phyloP scores from a whole-genome alignment of 208 protist genomes.

The Trypanosomatidae sp. region DNA sequence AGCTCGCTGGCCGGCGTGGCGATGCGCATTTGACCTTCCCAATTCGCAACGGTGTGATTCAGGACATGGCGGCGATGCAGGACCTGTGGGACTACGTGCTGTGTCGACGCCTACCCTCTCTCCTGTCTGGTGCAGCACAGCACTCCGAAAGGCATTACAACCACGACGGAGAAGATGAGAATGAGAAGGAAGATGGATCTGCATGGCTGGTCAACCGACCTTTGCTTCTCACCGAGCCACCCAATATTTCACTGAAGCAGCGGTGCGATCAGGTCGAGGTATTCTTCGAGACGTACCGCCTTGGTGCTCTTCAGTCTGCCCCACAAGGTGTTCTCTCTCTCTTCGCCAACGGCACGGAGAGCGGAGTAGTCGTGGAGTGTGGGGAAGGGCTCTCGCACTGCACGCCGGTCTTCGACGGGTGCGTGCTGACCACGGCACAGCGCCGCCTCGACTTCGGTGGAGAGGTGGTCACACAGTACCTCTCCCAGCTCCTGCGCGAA shows the following conservation, averaged over 20 bases:
- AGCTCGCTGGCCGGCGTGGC: too few species aligned
- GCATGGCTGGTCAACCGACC: constrained; percentile 11
- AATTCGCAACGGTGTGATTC: constrained; percentile 97
- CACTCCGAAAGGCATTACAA: too few species aligned
- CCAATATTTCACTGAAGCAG: constrained; percentile 94
- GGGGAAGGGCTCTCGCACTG: constrained; percentile 99
- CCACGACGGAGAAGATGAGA: too few species aligned
- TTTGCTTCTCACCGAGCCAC: constrained; percentile 96
- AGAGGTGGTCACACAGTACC: constrained; percentile 95
- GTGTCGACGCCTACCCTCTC: constrained; percentile 28
- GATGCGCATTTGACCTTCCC: too few species aligned
- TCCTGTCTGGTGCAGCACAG: too few species aligned
- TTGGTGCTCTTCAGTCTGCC: constrained; percentile 90
- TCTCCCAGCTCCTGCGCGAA: constrained; percentile 91
- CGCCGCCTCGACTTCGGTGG: constrained; percentile 95
- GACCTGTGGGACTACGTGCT: constrained; percentile 97
- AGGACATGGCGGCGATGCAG: constrained; percentile 97
- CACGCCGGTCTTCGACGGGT: constrained; percentile 98
- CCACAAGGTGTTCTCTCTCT: constrained; percentile 91
- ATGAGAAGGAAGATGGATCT: constrained; percentile 11
- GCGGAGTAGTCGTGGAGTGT: constrained; percentile 97
- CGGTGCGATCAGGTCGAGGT: constrained; percentile 87
- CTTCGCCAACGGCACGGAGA: constrained; percentile 96
- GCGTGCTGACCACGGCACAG: constrained; percentile 61
- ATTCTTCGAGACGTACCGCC: constrained; percentile 97